Evolutionary conservation across 139 green algal genomes (phyloP), one percentile per base, ranked within the genome.

Genomic region (Nannochloris sp.): DNA sequence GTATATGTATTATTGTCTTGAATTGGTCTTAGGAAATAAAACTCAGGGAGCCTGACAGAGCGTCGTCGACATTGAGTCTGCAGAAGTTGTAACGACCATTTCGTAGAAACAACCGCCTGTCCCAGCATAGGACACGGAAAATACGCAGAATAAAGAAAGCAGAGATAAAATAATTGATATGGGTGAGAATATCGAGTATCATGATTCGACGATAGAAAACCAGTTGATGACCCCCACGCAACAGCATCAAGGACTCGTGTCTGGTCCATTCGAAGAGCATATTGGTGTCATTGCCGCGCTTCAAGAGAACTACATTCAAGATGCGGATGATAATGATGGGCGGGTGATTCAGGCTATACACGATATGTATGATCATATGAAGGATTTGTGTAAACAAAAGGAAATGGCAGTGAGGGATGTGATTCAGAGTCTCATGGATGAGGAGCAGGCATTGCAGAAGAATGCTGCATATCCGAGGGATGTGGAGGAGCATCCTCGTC

Each of bases 231-330:
- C 60, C 10, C 15, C 34, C 2, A 40, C 34, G 34, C 34, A 40
- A 11, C 34, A 40, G 34, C 34, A 40, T 8, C 34, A 40, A 40
- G 34, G 46, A 12, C 46, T 54, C n/a, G 46, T 54, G 6, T 23
- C 11, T 43, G 67, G 67, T 27, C 25, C 62, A 24, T 77, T 77
- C n/a, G 37, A 57, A 9, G 70, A 77, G 43, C 70, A 77, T 43
- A 37, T 77, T 18, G 19, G 57, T 10, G 70, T 77, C 14, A 73
- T 77, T 29, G 23, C 2, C 2, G 70, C 70, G 18, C 58, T 77
- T 14, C 24, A 49, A 18, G 70, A 77, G 8, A 77, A 77, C 50
- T 77, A 77, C 18, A 44, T 29, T 7, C 57, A 57, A 34, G 44
- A 24, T n/a, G 70, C 71, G 5, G 70, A 73, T 23, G 59, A 65